Evolutionary conservation across 75 land plant species (phyloP), one percentile per base, ranked within the genome.

Genomic region (Adiantum capillusveneris): DNA sequence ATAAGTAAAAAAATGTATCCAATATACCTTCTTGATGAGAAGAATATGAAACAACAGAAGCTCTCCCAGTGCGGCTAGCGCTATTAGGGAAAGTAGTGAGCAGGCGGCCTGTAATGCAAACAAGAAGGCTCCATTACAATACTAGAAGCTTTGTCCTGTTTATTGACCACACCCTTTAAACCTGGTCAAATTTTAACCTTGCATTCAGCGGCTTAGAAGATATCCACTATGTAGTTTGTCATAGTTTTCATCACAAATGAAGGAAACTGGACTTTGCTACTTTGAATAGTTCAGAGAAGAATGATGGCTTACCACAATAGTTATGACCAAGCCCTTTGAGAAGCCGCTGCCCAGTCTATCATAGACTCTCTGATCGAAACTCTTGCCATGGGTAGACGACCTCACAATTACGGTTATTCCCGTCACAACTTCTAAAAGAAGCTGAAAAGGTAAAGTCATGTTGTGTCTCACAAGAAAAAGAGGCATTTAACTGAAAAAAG

Each of bases 31-130:
- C 24, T 71, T 58, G 44, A 85, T 82, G 18, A 85, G 80, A 65
- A 82, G 67, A 9, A 85, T 55, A 63, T 85, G 89, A 58, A 85
- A 85, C 72, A 85, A 71, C 60, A 82, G 82, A 28, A 85, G 89
- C 48, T 85, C 85, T 39, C 82, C 85, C 6, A 85, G 34, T 42
- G 49, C 49, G 3, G 49, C 49, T 17, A 46, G 14, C 14, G 49
- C 21, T 2, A 46, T 14, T n/a, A 46, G 17, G 6, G 49, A 6
- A n/a, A 46, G 7, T 34, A 34, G 9, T 34, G 37, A 34, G 3
- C 7, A 34, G 7, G 37, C 37, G 9, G 37, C 3, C 37, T 34
- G 37, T 5, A 34, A 34, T 3, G 37, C 3, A 34, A 34, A 34
- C 37, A 34, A 9, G n/a, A n/a, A n/a, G n/a, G n/a, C n/a, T n/a